Evolutionary conservation across 2,329 filamentous ascomycete species (phyloP).

Genomic region (Periconia sp.): DNA sequence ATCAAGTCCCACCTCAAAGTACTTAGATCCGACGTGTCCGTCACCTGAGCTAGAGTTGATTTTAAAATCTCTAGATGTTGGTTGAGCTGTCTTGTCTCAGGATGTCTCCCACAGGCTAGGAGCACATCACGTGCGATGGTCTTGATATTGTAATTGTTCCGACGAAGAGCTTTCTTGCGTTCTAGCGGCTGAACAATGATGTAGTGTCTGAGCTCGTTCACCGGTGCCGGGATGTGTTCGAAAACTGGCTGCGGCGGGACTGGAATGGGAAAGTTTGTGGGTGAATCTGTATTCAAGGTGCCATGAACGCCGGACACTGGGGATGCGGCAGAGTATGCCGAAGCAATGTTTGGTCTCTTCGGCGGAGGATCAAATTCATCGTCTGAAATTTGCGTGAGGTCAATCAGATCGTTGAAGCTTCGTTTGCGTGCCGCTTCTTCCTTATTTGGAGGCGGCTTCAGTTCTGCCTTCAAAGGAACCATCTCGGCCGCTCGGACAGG

Average conservation of each 20-base stretch:
- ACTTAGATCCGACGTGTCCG: slow-evolving; percentile 57
- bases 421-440: slow-evolving; percentile 63
- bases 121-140: slow-evolving; percentile 70
- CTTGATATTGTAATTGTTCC: slow-evolving; percentile 62
- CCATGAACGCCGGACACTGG: slow-evolving; percentile 16
- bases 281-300: slow-evolving; percentile 17
- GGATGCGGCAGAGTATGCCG: slow-evolving; percentile 16
- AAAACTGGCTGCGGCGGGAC: slow-evolving; percentile 13
- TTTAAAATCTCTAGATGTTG: slow-evolving; percentile 61
- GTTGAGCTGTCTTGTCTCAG: slow-evolving; percentile 64
- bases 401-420: slow-evolving; percentile 60
- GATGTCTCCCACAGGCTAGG: slow-evolving; percentile 66
- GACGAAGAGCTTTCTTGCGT: slow-evolving; percentile 53
- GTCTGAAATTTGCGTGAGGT: slow-evolving; percentile 57
- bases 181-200: slow-evolving; percentile 54
- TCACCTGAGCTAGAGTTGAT: slow-evolving; percentile 51
- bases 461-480: slow-evolving; percentile 31
- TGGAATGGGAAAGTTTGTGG: slow-evolving; percentile 30
- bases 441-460: slow-evolving; percentile 53
- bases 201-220: slow-evolving; percentile 22
- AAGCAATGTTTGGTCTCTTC: slow-evolving; percentile 32
- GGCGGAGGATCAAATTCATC: slow-evolving; percentile 47
- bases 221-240: slow-evolving; percentile 10
- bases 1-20: slow-evolving; percentile 68
- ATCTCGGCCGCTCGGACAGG: slow-evolving; percentile 39